A percentile compares a stretch with the other conserved stretches of the same genome.
These are phyloP conservation scores for Solanum piurae DNA, from an alignment of 257 asterid genomes.

Conservation along the genomic window DNA sequence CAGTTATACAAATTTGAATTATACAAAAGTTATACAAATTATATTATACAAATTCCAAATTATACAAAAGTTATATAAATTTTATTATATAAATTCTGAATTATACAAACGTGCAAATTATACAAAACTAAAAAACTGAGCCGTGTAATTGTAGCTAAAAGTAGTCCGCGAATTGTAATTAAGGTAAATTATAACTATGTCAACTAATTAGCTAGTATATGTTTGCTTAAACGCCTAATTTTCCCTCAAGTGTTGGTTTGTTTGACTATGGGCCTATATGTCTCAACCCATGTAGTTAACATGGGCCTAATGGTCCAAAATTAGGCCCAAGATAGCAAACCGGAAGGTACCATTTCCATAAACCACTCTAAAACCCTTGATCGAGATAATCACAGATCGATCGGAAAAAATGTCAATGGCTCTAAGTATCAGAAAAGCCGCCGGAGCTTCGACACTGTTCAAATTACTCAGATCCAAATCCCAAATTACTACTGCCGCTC, in stretches of 20 bases:
- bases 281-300: neutral
- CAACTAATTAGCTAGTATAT: too few species aligned
- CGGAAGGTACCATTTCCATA: neutral
- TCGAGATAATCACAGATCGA: neutral
- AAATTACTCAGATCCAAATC: neutral
- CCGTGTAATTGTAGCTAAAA: too few species aligned
- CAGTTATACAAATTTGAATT: too few species aligned
- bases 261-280: neutral
- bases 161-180: too few species aligned
- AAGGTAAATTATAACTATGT: too few species aligned
- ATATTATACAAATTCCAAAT: too few species aligned
- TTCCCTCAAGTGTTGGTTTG: neutral
- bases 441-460: neutral
- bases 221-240: too few species aligned
- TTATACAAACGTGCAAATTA: too few species aligned
- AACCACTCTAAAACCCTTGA: neutral
- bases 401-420: neutral
- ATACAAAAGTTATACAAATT: too few species aligned
- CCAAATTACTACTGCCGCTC: neutral
- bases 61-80: too few species aligned
- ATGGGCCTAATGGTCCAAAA: neutral
- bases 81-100: too few species aligned
- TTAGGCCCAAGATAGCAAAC: neutral
- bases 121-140: too few species aligned
- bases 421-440: neutral